These are phyloP conservation scores for Aspergillus sergii DNA, from an alignment of 2,329 filamentous ascomycete genomes.

Conservation along the genomic window DNA sequence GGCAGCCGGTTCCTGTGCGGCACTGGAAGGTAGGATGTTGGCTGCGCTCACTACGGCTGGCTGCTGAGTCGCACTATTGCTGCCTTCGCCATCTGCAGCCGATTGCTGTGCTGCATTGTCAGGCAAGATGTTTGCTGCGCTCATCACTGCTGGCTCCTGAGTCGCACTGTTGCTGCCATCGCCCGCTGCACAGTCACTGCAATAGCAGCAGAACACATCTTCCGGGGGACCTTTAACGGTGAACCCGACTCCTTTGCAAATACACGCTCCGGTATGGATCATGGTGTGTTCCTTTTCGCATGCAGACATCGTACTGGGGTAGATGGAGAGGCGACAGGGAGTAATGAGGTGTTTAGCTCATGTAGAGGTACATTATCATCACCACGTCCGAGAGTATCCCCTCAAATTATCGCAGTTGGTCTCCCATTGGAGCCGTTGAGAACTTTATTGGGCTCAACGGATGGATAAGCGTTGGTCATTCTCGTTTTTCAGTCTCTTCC, in stretches of 20 bases:
- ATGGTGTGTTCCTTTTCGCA: neutral
- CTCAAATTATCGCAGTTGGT: neutral
- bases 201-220: neutral
- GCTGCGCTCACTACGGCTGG: no score
- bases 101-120: no score
- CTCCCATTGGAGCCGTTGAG: neutral
- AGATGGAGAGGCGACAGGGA: no score
- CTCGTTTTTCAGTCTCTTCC: neutral
- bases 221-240: neutral
- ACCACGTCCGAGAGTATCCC: neutral
- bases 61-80: no score
- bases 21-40: no score
- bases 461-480: no score
- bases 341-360: neutral
- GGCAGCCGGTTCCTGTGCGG: no score
- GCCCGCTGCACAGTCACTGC: neutral
- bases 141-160: no score
- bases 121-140: no score
- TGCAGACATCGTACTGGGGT: neutral
- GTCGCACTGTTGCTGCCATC: no score
- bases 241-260: neutral
- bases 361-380: neutral
- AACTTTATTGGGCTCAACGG: no score
- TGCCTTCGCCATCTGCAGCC: no score
- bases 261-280: neutral